Percentiles rank a stretch among this genome's conserved stretches.
Evolutionary conservation across 768 basidiomycete species (phyloP).

Genomic region (Lactarius tabidus): DNA sequence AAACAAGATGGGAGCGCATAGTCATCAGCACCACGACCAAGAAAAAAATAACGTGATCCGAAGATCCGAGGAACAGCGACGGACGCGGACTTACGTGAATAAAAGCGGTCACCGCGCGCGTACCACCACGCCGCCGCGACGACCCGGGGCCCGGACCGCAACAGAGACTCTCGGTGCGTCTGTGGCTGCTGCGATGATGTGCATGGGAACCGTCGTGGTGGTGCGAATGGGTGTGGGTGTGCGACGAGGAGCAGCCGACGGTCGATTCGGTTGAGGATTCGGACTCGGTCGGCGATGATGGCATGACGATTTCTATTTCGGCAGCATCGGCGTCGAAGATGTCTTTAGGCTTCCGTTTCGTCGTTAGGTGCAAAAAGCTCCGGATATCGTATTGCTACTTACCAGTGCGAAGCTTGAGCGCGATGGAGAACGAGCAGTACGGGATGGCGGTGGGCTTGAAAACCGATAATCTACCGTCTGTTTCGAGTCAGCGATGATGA

Average conservation of each 20-base stretch:
- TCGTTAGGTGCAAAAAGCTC: too few species aligned
- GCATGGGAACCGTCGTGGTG: not conserved
- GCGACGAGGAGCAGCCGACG: not conserved
- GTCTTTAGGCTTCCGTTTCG: constrained; percentile 15
- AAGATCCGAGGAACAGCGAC: too few species aligned
- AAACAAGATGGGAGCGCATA: not conserved
- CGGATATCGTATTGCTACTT: not conserved
- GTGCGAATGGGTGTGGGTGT: not conserved
- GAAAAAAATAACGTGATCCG: not conserved
- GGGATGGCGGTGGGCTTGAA: constrained; percentile 16
- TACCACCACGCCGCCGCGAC: constrained; percentile 1
- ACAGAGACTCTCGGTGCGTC: not conserved
- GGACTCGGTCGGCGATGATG: constrained; percentile 12
- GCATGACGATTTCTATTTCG: constrained; percentile 25
- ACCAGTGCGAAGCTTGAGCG: constrained; percentile 27
- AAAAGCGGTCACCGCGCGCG: constrained; percentile 3
- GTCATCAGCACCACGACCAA: not conserved
- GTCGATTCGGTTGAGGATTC: constrained; percentile 8
- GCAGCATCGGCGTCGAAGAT: constrained; percentile 22
- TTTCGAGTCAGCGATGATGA: not conserved
- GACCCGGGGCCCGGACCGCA: not conserved
- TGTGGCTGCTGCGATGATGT: not conserved
- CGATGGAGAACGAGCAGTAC: constrained; percentile 9
- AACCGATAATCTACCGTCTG: constrained; percentile 25
- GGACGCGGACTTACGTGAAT: constrained; percentile 13